Evolutionary conservation across 75 land plant genomes (phyloP).

Genomic region (Adiantum capillusveneris): DNA sequence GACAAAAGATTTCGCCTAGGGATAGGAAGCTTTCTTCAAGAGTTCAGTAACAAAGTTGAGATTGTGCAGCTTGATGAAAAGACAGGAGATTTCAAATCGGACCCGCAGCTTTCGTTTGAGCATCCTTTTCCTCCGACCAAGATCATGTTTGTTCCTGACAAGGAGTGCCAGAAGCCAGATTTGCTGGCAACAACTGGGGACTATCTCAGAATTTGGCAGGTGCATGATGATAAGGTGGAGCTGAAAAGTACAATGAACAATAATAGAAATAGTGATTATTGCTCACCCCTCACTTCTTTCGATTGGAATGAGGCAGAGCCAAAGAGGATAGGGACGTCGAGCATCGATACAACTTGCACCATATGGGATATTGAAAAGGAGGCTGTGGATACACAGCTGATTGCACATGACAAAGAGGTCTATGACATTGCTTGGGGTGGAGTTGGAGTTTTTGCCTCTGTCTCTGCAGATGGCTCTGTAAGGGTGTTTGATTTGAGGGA

Average conservation of each 20-base stretch:
- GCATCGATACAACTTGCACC: constrained; percentile 80
- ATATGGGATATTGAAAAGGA: constrained; percentile 80
- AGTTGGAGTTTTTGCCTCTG: constrained; percentile 86
- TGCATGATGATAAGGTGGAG: constrained; percentile 36
- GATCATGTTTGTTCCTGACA: constrained; percentile 60
- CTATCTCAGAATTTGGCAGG: constrained; percentile 75
- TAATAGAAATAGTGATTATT: constrained; percentile 64
- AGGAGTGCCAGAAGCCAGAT: constrained; percentile 61
- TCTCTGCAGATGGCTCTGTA: constrained; percentile 91
- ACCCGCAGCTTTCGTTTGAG: constrained; percentile 60
- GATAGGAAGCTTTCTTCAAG: constrained; percentile 65
- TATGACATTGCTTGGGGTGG: constrained; percentile 97
- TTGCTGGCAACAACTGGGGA: constrained; percentile 81
- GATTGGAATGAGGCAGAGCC: constrained; percentile 82
- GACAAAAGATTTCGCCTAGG: constrained; percentile 57
- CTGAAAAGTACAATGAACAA: constrained; percentile 47
- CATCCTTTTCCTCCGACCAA: constrained; percentile 84
- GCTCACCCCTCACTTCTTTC: constrained; percentile 68
- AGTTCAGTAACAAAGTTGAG: constrained; percentile 55
- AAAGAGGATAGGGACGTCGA: constrained; percentile 55
- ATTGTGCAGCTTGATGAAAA: constrained; percentile 86
- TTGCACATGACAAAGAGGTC: constrained; percentile 96
- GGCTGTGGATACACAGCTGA: constrained; percentile 83
- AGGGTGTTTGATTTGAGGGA: constrained; percentile 83
- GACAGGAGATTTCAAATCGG: constrained; percentile 46